Conservation (phyloP, 495 filamentous ascomycete species). For the Monascus purpureus region DNA sequence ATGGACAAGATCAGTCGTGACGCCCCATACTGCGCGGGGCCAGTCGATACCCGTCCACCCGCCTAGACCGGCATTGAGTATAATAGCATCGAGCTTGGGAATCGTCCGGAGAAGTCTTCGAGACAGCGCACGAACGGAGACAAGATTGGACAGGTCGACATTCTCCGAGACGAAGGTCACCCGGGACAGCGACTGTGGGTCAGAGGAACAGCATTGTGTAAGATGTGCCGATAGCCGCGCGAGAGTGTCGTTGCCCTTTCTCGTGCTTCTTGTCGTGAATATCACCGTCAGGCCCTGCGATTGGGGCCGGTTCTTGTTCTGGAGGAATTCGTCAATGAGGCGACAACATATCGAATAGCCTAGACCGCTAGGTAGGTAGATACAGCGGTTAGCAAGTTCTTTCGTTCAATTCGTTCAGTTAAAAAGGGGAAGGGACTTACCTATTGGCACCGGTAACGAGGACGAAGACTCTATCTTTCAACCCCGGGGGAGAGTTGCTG, state of each 20-base stretch:
- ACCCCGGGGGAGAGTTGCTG: conserved; percentile 1
- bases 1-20: conserved; percentile 51
- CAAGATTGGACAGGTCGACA: conserved; percentile 42
- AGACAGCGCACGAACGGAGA: conserved; percentile 39
- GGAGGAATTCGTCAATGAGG: conserved; percentile 82
- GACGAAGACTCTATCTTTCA: conserved; percentile 16
- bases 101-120: conserved; percentile 30
- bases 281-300: conserved; percentile 41
- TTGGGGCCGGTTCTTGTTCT: conserved; percentile 44
- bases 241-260: conserved; percentile 30
- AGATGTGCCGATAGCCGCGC: conserved; percentile 25
- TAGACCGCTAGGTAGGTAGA: conserved; percentile 50
- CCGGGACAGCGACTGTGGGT: conserved; percentile 6
- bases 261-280: conserved; percentile 36
- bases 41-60: conserved; percentile 74
- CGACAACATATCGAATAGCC: conserved; percentile 78
- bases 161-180: conserved; percentile 34
- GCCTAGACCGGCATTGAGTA: conserved; percentile 86
- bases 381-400: conserved; percentile 1
- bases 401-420: conserved; percentile 2
- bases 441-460: conserved; percentile 41
- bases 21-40: conserved; percentile 40
- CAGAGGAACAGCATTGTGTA: conserved; percentile 1
- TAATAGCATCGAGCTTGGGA: conserved; percentile 61
- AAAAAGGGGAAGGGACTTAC: conserved; percentile 15